A percentile compares a stretch with the other conserved stretches of the same genome.
Evolutionary conservation across 2,329 filamentous ascomycete genomes (phyloP).

Genomic region (Dothistroma pini): DNA sequence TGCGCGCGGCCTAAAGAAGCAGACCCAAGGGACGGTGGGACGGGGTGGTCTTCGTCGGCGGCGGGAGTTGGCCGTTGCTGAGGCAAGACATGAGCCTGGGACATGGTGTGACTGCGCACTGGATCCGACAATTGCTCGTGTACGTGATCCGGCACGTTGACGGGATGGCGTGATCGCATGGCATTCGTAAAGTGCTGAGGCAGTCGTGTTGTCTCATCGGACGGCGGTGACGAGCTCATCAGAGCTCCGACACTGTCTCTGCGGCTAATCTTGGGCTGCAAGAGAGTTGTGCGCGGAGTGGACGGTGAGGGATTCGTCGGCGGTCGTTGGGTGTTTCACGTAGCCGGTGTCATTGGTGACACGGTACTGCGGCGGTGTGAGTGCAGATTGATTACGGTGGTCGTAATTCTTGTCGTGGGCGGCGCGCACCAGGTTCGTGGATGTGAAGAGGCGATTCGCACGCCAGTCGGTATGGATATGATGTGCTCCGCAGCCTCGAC

Average conservation of each 20-base stretch:
- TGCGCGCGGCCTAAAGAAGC: constrained; percentile 10
- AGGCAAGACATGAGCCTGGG: background rate
- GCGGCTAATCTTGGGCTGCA: background rate
- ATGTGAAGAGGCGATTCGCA: background rate
- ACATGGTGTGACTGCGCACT: background rate
- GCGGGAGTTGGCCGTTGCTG: constrained; percentile 22
- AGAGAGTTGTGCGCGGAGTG: background rate
- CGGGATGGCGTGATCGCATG: constrained; percentile 1
- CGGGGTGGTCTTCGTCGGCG: constrained; percentile 10
- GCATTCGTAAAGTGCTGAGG: background rate
- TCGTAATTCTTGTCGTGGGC: background rate
- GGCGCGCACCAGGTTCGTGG: background rate
- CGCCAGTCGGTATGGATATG: background rate
- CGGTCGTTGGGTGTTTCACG: background rate
- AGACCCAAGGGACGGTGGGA: constrained; percentile 4
- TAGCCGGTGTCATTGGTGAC: background rate
- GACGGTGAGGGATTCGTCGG: background rate
- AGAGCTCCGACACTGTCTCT: background rate
- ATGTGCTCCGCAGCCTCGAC: background rate
- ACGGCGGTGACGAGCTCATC: constrained; percentile 1
- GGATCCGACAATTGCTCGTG: background rate
- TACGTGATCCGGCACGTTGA: background rate
- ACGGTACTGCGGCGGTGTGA: background rate
- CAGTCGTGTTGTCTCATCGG: background rate
- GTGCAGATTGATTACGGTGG: background rate